These are phyloP conservation scores for Blastobotrys malaysiensis DNA, from an alignment of 1,139 yeast genomes.

Conservation along the genomic window DNA sequence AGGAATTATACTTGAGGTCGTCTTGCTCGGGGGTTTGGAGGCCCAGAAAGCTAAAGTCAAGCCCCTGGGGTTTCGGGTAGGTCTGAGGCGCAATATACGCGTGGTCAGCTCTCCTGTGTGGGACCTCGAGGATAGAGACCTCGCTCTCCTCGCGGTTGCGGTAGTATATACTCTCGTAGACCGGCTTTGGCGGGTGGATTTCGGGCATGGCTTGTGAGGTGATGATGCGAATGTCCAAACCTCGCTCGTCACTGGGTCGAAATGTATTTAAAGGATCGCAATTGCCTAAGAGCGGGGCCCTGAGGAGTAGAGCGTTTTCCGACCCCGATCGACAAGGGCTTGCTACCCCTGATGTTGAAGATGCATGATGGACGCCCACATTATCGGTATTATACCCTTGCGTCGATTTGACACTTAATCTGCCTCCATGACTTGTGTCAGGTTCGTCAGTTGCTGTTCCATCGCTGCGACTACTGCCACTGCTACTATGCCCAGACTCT, in stretches of 20 bases:
- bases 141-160: background rate
- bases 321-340: slow-evolving; percentile 1
- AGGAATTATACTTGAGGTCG: background rate
- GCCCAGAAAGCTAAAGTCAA: background rate
- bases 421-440: background rate
- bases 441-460: background rate
- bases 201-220: background rate
- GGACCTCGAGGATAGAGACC: background rate
- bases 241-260: background rate
- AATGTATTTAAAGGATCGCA: background rate
- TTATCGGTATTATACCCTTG: background rate
- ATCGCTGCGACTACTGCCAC: no score
- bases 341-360: background rate
- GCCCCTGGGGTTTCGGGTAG: background rate
- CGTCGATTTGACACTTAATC: background rate
- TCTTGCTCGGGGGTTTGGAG: background rate
- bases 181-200: background rate
- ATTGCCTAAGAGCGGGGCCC: background rate
- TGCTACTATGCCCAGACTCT: background rate
- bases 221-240: background rate
- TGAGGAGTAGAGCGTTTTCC: background rate
- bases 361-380: background rate
- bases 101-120: background rate
- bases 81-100: background rate
- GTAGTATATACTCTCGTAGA: background rate